phyloP scores from a whole-genome alignment of 139 green algal genomes.

The Chlorella sp. region DNA sequence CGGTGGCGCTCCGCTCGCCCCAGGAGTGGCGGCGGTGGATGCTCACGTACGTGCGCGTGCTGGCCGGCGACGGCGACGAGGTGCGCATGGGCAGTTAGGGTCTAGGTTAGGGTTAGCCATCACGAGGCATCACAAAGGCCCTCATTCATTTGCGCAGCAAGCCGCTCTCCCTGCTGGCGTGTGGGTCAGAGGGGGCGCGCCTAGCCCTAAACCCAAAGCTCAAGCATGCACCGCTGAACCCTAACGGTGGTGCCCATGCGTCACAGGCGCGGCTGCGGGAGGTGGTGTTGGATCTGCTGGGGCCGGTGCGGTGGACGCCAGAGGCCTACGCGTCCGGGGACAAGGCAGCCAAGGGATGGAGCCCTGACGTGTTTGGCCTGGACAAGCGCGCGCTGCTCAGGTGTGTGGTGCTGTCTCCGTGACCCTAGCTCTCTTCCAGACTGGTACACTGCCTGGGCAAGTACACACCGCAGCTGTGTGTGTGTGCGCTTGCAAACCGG shows the following conservation, averaged over 20 bases:
- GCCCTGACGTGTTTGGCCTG: neutral
- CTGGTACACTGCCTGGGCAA: too few relatives aligned
- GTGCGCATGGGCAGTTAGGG: slow-evolving; percentile 5
- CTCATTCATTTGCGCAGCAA: too few relatives aligned
- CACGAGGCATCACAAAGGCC: too few relatives aligned
- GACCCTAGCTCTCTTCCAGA: too few relatives aligned
- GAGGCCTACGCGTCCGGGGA: neutral
- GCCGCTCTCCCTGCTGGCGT: too few relatives aligned
- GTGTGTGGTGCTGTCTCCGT: too few relatives aligned
- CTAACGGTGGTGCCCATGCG: neutral
- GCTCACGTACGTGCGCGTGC: slow-evolving; percentile 46
- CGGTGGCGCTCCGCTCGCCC: slow-evolving; percentile 34
- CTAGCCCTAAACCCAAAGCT: too few relatives aligned
- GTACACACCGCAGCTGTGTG: too few relatives aligned
- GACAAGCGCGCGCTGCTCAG: neutral
- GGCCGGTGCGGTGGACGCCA: slow-evolving; percentile 20
- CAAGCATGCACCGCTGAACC: too few relatives aligned
- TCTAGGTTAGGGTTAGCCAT: neutral
- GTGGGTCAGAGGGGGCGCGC: too few relatives aligned
- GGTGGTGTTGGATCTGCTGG: slow-evolving; percentile 50
- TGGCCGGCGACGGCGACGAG: slow-evolving; percentile 35
- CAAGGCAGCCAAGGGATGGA: neutral
- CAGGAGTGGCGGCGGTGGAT: slow-evolving; percentile 59
- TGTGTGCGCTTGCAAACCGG: too few relatives aligned
- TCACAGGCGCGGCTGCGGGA: slow-evolving; percentile 43